Evolutionary conservation across 805 yeast species (phyloP), one percentile per base, ranked within the genome.

Genomic region (Candida easanensis): DNA sequence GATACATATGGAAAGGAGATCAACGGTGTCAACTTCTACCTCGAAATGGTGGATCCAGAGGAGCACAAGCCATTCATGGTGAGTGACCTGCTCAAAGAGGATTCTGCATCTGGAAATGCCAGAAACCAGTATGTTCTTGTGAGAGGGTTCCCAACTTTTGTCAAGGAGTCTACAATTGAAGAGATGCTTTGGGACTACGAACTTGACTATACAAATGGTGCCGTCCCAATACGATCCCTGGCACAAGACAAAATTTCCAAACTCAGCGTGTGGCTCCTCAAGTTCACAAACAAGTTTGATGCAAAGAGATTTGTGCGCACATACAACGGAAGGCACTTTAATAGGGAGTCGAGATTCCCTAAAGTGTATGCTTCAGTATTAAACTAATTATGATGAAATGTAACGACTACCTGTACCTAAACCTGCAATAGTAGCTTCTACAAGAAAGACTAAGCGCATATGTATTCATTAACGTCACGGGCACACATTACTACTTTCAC

Each of bases 241-340:
- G 31, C 41, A 2, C n/a, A 23, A 8, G 58, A 50, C 30, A 28
- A 44, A 17, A 20, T 39, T 14, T 39, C 51, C 2, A 45, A 44
- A 9, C 30, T 50, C 2, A 39, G 44, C 1, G 33, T 43, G 21
- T 69, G 66, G 50, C 54, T 78, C 9, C 58, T 78, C 3, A 60
- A 68, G 17, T 83, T 83, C 51, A 65, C 65, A 14, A 67, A 71
- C 48, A 45, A 51, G 2, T 46, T 56, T 3, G 77, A 76, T 44
- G 81, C 87, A 2, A 49, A 46, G 16, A 60, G 79, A 33, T 82
- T 82, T 56, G 74, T 73, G 4, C 58, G 75, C 13, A 71, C 73
- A 47, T 71, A 67, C 52, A 79, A 83, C 56, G 84, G 84, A 2
- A 49, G 54, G 17, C 55, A 53, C 18, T 57, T 65, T 44, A 65